Evolutionary conservation across 345 rosid species (phyloP).

Genomic region (Eutrema heterophyllum): DNA sequence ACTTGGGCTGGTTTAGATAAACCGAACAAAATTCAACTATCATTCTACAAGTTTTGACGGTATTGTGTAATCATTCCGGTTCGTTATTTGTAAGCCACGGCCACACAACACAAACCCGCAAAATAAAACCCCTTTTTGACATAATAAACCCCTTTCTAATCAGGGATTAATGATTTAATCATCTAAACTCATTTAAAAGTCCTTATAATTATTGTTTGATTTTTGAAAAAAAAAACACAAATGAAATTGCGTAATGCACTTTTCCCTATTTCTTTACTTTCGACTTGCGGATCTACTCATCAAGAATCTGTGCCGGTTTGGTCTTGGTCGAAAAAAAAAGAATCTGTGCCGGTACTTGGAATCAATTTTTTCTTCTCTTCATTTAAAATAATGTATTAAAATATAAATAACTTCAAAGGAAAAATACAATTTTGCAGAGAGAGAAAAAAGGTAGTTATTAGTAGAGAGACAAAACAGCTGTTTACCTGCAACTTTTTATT

Average conservation of each 20-base stretch:
- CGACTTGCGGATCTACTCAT: conserved; percentile 13
- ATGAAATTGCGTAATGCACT: background rate
- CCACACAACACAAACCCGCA: conserved; percentile 3
- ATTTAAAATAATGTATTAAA: background rate
- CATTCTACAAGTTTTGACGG: background rate
- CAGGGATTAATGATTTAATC: background rate
- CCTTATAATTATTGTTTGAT: background rate
- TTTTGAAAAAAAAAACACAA: background rate
- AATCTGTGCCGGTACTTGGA: conserved; percentile 12
- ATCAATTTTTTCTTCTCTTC: background rate
- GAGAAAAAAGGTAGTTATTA: background rate
- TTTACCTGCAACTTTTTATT: conserved; percentile 21
- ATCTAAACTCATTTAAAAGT: background rate
- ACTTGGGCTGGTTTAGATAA: conserved; percentile 12
- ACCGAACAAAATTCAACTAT: conserved; percentile 10
- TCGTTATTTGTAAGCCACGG: conserved; percentile 9
- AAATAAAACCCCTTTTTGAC: background rate
- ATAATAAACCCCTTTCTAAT: background rate
- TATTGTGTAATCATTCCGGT: conserved; percentile 1
- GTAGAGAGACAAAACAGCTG: conserved; percentile 33
- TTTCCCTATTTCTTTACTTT: background rate
- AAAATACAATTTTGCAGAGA: background rate
- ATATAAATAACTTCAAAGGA: background rate
- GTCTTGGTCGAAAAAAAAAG: too few relatives aligned
- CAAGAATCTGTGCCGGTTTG: conserved; percentile 18